Conservation (phyloP, 2,329 filamentous ascomycete genomes). For the Pestalotiopsis sp. region DNA sequence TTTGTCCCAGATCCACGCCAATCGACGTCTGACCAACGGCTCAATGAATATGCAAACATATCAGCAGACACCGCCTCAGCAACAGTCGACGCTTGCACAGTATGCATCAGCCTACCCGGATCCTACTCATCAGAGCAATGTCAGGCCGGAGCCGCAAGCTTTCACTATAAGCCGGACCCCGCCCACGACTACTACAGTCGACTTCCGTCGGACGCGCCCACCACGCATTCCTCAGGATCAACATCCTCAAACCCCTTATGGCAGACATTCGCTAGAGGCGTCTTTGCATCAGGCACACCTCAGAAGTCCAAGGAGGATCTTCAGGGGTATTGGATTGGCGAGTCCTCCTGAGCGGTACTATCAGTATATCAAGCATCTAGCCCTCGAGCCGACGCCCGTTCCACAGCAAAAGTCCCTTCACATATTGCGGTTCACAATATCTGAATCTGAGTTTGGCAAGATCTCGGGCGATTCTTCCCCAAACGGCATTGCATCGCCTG, state of each 20-base stretch:
- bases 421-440: constrained; percentile 51
- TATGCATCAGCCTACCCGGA: background rate
- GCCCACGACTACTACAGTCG: background rate
- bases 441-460: constrained; percentile 34
- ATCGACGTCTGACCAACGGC: background rate
- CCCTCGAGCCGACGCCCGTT: constrained; percentile 46
- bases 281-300: constrained; percentile 50
- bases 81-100: background rate
- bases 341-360: constrained; percentile 47
- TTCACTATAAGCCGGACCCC: background rate
- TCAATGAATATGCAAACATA: background rate
- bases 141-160: background rate
- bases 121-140: constrained; percentile 5
- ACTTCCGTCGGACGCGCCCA: background rate
- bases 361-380: constrained; percentile 58
- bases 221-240: constrained; percentile 28
- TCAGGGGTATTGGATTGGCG: constrained; percentile 22
- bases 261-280: constrained; percentile 42
- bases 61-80: background rate
- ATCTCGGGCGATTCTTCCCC: constrained; percentile 36
- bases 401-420: constrained; percentile 40
- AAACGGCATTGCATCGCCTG: constrained; percentile 34
- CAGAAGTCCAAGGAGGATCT: constrained; percentile 51
- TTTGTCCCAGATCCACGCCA: background rate
- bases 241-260: constrained; percentile 43